Base-by-base conservation (phyloP, 1,284 basidiomycete genomes). In the Heterobasidion occidentale region DNA sequence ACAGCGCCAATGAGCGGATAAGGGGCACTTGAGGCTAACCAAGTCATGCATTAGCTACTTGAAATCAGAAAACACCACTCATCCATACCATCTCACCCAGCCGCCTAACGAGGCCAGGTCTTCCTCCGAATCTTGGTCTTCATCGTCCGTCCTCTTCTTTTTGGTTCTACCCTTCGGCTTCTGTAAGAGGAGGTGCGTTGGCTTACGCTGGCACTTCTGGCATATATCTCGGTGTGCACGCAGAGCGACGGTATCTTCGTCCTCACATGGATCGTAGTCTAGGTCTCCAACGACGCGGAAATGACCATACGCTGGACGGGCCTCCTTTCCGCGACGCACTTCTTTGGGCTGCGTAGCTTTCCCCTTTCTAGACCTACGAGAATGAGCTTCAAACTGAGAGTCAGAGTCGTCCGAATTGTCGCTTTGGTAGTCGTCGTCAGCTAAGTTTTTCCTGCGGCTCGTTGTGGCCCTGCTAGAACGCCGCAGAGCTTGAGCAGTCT, bases 1-100 rank as follows among this genome's bases (percentile, higher is more conserved):
- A 66, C 93, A 95, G 36, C 74, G 77, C 90, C 90, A 95, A 67
- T 95, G 92, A 36, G 81, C 81, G 12, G 80, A 76, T 27, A 91
- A 79, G 12, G 86, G 84, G 61, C 92, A 95, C 67, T 81, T 86
- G 48, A 91, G 72, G 65, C 88, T 91, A 52, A 42, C 17, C 33
- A 19, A 11, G 58, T 45, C n/a, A 36, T 51, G 34, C 33, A 14
- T 51, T 5, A 35, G 15, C 12, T 51, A 6, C 9, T 17, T 27
- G 49, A 9, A 12, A 36, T 19, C 6, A 19, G 35, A 36, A 51
- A 33, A 17, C 17, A 7, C 19, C 11, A 9, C 27, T 36, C 11
- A 49, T 11, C 42, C 80, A 56, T 67, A 90, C 88, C 92, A 94
- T 73, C 85, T 79, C 57, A 94, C 82, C 92, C 92, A 95, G 33